Evolutionary conservation across 768 basidiomycete genomes (phyloP).

Genomic region (Hortiboletus campestris): DNA sequence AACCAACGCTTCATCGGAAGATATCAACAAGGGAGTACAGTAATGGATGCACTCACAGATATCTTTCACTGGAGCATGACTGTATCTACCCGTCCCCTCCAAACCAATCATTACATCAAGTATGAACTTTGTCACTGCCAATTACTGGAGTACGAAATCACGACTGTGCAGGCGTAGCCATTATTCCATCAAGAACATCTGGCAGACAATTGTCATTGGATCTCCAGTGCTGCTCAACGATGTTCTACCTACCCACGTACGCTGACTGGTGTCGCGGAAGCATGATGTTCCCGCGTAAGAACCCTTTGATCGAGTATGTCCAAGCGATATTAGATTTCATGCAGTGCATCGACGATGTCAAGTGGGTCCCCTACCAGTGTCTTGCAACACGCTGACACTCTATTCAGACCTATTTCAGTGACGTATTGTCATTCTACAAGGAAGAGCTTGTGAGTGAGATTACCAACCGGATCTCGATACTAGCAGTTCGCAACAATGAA

Average conservation of each 20-base stretch:
- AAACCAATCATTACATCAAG: not conserved
- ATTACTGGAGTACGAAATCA: not conserved
- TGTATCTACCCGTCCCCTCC: not conserved
- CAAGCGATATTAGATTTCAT: not conserved
- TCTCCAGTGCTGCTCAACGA: not conserved
- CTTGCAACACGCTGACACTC: no score
- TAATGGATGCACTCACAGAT: not conserved
- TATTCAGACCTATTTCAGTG: constrained; percentile 9
- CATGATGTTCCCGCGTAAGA: not conserved
- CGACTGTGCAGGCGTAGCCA: not conserved
- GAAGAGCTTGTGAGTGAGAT: constrained; percentile 22
- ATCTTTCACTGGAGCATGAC: not conserved
- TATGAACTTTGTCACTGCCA: not conserved
- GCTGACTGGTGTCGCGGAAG: not conserved
- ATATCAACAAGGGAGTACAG: not conserved
- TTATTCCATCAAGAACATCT: not conserved
- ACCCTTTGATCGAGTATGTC: not conserved
- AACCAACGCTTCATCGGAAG: not conserved
- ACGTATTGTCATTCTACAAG: not conserved
- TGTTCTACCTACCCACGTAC: not conserved
- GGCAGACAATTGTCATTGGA: not conserved
- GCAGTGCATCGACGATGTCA: constrained; percentile 27
- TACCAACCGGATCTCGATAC: constrained; percentile 29
- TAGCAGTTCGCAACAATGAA: constrained; percentile 18
- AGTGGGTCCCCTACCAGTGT: constrained; percentile 32